Evolutionary conservation across 345 rosid species (phyloP), one percentile per base, ranked within the genome.

Genomic region (Corchorus capsularis): DNA sequence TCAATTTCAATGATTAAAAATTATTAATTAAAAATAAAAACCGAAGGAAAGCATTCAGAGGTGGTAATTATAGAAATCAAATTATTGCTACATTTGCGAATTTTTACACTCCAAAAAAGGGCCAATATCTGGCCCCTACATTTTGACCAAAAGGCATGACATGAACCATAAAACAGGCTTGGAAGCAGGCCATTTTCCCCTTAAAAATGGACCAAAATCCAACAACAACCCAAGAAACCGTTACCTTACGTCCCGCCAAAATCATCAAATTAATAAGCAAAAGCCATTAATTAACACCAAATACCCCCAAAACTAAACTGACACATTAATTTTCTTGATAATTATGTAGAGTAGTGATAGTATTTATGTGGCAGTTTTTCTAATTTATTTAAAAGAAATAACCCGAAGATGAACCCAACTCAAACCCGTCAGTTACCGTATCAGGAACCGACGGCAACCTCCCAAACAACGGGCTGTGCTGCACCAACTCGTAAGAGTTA

Each of bases 321-420:
- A 52, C 49, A 27, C 27, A 8, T 57, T 57, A 11, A 27, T 46
- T 11, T 45, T 12, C 37, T 19, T 17, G 17, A 19, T 20, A 37
- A 37, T 20, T 45, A 20, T 37, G 8, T 27, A 7, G 15, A 35
- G 12, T 63, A 15, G 71, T 67, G 20, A 56, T 27, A 68, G 41
- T 39, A 2, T 9, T 41, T 37, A 16, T 17, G 68, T 32, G 15
- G 19, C 32, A 1, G 5, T 41, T 20, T 39, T 39, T 4, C 5
- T 6, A 39, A 10, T 71, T n/a, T n/a, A n/a, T n/a, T n/a, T 73
- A 57, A 77, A 83, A 59, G 83, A 72, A 73, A 63, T 63, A 75
- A 45, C 74, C 61, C 11, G 89, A 80, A 2, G 87, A 78, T 1
- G 92, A 85, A 60, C 85, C 82, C 75, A 86, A 22, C 74, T 84